These are phyloP conservation scores for Pestalotiopsis sp. DNA, from an alignment of 2,329 filamentous ascomycete genomes.

Conservation along the genomic window DNA sequence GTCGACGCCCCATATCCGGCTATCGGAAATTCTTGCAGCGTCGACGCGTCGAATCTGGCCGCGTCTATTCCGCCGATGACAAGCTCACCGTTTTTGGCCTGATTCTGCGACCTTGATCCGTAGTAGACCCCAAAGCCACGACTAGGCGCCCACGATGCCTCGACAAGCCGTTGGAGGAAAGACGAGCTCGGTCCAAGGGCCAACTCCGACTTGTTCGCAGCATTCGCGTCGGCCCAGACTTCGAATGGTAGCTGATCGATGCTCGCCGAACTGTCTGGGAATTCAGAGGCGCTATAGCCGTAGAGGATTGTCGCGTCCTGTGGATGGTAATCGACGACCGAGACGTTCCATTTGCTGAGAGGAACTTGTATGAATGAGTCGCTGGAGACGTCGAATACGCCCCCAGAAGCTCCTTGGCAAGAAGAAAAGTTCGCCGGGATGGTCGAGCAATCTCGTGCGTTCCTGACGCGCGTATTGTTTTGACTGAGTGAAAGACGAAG, in stretches of 20 bases:
- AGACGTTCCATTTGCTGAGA: slow-evolving; percentile 9
- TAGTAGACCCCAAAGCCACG: slow-evolving; percentile 18
- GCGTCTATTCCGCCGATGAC: slow-evolving; percentile 20
- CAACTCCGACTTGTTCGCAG: slow-evolving; percentile 20
- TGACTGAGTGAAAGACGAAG: slow-evolving; percentile 10
- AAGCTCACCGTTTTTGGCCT: slow-evolving; percentile 17
- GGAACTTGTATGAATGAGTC: slow-evolving; percentile 3
- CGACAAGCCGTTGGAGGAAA: slow-evolving; percentile 16
- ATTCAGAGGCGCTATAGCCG: slow-evolving; percentile 8
- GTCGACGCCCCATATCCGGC: slow-evolving; percentile 16
- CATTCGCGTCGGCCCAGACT: slow-evolving; percentile 20
- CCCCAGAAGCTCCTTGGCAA: slow-evolving; percentile 11
- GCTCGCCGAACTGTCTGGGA: slow-evolving; percentile 18
- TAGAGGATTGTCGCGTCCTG: slow-evolving; percentile 8
- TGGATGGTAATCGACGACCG: slow-evolving; percentile 1
- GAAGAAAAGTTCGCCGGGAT: slow-evolving; percentile 3
- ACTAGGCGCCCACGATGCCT: slow-evolving; percentile 14
- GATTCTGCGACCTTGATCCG: slow-evolving; percentile 20
- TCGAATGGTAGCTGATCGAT: slow-evolving; percentile 19
- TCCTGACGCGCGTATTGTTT: slow-evolving; percentile 12
- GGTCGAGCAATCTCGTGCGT: slow-evolving; percentile 6
- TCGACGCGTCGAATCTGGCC: slow-evolving; percentile 17
- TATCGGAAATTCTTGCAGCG: slow-evolving; percentile 16
- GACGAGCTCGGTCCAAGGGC: slow-evolving; percentile 21
- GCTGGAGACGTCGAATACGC: slow-evolving; percentile 1